Percentiles rank a stretch among this genome's conserved stretches.
These are phyloP conservation scores for Agaricus subrufescens DNA, from an alignment of 768 basidiomycete genomes.

Conservation along the genomic window DNA sequence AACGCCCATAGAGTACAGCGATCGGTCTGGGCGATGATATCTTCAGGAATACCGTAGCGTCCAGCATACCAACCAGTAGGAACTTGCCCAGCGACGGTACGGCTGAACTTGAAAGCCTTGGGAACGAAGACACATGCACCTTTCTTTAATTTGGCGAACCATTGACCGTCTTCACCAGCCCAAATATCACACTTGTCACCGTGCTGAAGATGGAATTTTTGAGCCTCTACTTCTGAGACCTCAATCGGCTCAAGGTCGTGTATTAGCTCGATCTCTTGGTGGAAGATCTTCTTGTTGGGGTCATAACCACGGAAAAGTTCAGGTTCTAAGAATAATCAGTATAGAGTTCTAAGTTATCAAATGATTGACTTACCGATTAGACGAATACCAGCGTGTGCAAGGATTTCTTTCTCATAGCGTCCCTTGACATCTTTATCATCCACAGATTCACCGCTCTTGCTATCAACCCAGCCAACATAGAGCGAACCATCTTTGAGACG, in stretches of 20 bases:
- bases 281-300: slow-evolving; percentile 95
- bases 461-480: slow-evolving; percentile 98
- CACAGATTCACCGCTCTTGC: slow-evolving; percentile 87
- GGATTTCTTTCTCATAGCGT: slow-evolving; percentile 91
- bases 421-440: slow-evolving; percentile 97
- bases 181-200: slow-evolving; percentile 96
- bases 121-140: slow-evolving; percentile 91
- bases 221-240: slow-evolving; percentile 84
- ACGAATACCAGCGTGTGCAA: slow-evolving; percentile 88
- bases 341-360: slow-evolving; percentile 18
- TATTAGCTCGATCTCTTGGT: slow-evolving; percentile 93
- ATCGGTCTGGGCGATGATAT: slow-evolving; percentile 93
- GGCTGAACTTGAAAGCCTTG: slow-evolving; percentile 93
- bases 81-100: slow-evolving; percentile 92
- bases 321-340: slow-evolving; percentile 58
- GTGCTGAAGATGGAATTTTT: slow-evolving; percentile 95
- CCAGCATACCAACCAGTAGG: slow-evolving; percentile 98
- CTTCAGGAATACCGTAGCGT: slow-evolving; percentile 94
- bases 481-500: slow-evolving; percentile 89
- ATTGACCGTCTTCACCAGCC: slow-evolving; percentile 88
- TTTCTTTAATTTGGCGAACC: slow-evolving; percentile 98
- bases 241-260: slow-evolving; percentile 97
- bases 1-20: slow-evolving; percentile 93
- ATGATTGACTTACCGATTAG: slow-evolving; percentile 62
- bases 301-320: slow-evolving; percentile 98